Conservation (phyloP, 2,329 filamentous ascomycete genomes). For the Karstenula rhodostoma region DNA sequence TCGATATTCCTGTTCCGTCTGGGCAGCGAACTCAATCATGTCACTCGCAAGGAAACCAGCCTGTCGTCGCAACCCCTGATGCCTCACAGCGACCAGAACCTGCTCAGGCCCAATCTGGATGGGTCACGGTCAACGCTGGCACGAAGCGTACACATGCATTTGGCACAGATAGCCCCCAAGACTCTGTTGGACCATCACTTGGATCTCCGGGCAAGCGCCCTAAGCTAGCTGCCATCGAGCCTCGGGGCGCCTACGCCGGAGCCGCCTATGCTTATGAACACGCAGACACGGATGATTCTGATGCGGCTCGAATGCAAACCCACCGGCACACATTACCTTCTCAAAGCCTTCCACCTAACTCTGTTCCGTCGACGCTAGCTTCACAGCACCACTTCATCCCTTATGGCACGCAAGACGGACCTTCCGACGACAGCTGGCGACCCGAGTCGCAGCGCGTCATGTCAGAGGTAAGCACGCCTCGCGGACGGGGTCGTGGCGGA, state of each 20-base stretch:
- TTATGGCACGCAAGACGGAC: constrained; percentile 39
- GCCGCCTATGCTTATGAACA: constrained; percentile 29
- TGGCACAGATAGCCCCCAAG: constrained; percentile 44
- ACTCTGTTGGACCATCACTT: constrained; percentile 34
- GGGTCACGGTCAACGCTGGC: constrained; percentile 55
- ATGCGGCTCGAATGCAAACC: constrained; percentile 26
- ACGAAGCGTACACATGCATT: constrained; percentile 50
- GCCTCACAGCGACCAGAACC: constrained; percentile 29
- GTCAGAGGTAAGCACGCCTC: constrained; percentile 36
- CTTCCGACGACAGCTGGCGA: constrained; percentile 44
- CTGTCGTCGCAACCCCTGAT: constrained; percentile 26
- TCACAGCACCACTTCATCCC: constrained; percentile 40
- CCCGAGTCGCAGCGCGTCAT: constrained; percentile 39
- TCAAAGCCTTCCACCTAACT: constrained; percentile 43
- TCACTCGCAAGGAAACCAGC: constrained; percentile 25
- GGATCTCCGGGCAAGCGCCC: constrained; percentile 55
- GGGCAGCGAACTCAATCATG: constrained; percentile 24
- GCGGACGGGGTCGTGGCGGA: constrained; percentile 52
- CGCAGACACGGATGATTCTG: constrained; percentile 33
- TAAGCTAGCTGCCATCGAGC: constrained; percentile 52
- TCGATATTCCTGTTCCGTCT: constrained; percentile 28
- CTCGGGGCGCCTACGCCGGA: constrained; percentile 39
- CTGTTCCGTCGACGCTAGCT: constrained; percentile 32
- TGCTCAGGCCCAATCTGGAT: constrained; percentile 42
- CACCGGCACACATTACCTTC: constrained; percentile 32